Percentiles rank a stretch among this genome's conserved stretches.
Conservation (phyloP, 2,329 filamentous ascomycete genomes). For the Meredithiella fracta region DNA sequence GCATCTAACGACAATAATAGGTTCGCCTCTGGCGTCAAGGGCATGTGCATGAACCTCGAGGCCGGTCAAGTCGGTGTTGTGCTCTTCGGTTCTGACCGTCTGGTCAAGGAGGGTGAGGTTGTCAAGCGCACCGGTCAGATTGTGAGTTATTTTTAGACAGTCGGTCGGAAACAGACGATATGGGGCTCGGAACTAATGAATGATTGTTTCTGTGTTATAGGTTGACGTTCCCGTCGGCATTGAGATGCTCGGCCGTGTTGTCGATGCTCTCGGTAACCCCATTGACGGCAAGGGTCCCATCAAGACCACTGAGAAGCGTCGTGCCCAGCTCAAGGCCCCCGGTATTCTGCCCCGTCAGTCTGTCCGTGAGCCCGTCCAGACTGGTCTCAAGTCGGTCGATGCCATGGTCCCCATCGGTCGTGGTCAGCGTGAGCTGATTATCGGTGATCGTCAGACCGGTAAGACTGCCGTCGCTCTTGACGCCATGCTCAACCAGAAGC, state of each 20-base stretch:
- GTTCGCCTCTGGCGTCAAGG: constrained; percentile 99
- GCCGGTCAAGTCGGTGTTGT: constrained; percentile 99
- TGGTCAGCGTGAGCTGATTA: constrained; percentile 99
- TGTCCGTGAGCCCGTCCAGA: constrained; percentile 98
- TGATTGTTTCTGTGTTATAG: constrained; percentile 29
- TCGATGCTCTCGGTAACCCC: constrained; percentile 97
- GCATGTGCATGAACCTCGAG: constrained; percentile 99
- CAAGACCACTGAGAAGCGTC: constrained; percentile 78
- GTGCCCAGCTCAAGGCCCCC: constrained; percentile 97
- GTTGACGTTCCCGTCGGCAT: constrained; percentile 90
- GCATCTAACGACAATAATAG: constrained; percentile 29
- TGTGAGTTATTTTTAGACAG: constrained; percentile 41
- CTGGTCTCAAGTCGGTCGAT: constrained; percentile 96
- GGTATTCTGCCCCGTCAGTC: constrained; percentile 94
- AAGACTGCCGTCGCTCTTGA: constrained; percentile 98
- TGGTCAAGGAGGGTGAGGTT: constrained; percentile 97
- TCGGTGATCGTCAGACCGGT: constrained; percentile 99
- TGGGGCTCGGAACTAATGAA: constrained; percentile 15
- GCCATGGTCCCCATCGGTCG: constrained; percentile 99
- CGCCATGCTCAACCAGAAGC: constrained; percentile 97
- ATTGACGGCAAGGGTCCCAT: constrained; percentile 98
- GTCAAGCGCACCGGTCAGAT: constrained; percentile 99
- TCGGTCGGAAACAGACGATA: background rate
- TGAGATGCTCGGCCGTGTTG: constrained; percentile 90
- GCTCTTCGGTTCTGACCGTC: constrained; percentile 99